A percentile compares a stretch with the other conserved stretches of the same genome.
phyloP scores from a whole-genome alignment of 805 yeast genomes.

The Hanseniaspora valbyensis region DNA sequence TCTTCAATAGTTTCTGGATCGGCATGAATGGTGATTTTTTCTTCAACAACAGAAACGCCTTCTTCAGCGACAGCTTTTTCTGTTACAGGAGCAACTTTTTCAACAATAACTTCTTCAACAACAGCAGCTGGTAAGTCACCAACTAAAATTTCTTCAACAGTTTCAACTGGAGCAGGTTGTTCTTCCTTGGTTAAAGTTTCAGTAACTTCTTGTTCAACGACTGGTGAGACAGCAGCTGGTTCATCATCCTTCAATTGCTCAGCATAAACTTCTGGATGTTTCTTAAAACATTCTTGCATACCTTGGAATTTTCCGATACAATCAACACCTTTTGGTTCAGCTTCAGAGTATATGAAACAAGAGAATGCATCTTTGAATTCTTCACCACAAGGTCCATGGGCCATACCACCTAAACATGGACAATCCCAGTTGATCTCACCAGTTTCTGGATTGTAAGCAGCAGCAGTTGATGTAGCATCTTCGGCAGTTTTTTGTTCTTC shows the following conservation, averaged over 20 bases:
- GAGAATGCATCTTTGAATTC: slow-evolving; percentile 90
- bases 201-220: slow-evolving; percentile 19
- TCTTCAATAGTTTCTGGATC: too few relatives aligned
- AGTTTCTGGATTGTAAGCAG: slow-evolving; percentile 89
- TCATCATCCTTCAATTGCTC: slow-evolving; percentile 78
- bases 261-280: slow-evolving; percentile 83
- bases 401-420: slow-evolving; percentile 99
- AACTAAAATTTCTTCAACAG: slow-evolving; percentile 1
- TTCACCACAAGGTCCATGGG: slow-evolving; percentile 95
- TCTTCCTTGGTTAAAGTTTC: slow-evolving; percentile 18
- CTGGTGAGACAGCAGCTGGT: too few relatives aligned
- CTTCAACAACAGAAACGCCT: slow-evolving; percentile 26
- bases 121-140: slow-evolving; percentile 17
- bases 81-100: slow-evolving; percentile 14
- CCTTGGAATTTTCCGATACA: slow-evolving; percentile 80
- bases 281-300: slow-evolving; percentile 91
- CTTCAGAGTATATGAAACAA: slow-evolving; percentile 86
- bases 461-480: slow-evolving; percentile 50
- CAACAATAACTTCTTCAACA: slow-evolving; percentile 12
- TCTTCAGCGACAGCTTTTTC: slow-evolving; percentile 19
- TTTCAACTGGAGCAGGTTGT: slow-evolving; percentile 10
- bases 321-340: slow-evolving; percentile 93
- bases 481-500: too few relatives aligned
- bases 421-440: slow-evolving; percentile 99
- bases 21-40: too few relatives aligned